phyloP scores from a whole-genome alignment of 345 rosid species.

The Gossypium bickii region DNA sequence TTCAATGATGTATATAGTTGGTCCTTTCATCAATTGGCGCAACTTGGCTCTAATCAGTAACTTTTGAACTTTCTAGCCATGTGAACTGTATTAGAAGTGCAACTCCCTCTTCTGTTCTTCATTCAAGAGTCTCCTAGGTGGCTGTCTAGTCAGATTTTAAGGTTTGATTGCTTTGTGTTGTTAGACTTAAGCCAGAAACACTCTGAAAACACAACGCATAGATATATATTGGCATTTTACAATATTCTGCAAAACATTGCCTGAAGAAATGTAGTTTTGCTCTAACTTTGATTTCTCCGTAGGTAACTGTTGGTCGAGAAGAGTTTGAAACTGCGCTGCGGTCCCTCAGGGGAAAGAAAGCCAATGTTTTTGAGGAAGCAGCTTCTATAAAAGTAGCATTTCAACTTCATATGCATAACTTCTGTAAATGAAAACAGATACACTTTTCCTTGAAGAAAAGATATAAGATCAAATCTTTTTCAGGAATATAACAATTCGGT shows the following conservation, averaged over 20 bases:
- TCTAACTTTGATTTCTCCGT: neutral
- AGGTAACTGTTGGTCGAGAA: neutral
- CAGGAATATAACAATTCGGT: neutral
- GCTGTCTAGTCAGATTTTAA: neutral
- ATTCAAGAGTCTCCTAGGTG: constrained; percentile 13
- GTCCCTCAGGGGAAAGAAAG: neutral
- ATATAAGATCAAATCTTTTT: neutral
- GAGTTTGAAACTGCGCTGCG: neutral
- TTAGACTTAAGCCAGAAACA: too few species aligned
- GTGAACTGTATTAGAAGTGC: neutral
- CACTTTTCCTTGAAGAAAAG: neutral
- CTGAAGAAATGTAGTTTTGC: neutral
- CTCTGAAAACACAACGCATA: too few species aligned
- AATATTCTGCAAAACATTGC: neutral
- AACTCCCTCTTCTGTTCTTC: constrained; percentile 3
- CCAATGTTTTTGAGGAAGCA: neutral
- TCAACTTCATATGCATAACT: neutral
- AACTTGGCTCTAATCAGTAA: constrained; percentile 7
- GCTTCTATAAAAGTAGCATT: neutral
- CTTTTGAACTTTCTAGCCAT: neutral
- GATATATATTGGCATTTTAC: too few species aligned
- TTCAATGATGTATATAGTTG: neutral
- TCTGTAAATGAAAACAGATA: neutral
- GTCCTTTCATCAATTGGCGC: constrained; percentile 6
- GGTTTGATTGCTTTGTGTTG: neutral